phyloP scores from a whole-genome alignment of 192 early-diverging fungal species.

The Mortierella alpina region DNA sequence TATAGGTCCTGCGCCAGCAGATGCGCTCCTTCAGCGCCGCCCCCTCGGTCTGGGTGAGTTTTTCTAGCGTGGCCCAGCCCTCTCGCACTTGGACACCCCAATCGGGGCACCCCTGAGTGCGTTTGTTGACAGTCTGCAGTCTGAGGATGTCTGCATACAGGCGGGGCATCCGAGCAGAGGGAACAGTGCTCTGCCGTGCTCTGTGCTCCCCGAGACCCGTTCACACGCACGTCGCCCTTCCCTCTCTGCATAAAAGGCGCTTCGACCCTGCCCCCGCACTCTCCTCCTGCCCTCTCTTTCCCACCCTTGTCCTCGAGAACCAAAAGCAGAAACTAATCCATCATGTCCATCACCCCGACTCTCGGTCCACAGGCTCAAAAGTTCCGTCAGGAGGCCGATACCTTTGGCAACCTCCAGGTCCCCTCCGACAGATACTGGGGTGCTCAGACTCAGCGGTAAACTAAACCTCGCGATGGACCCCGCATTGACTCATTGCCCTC shows the following conservation, averaged over 20 bases:
- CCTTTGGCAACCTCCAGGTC: slow-evolving; percentile 95
- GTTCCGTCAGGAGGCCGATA: slow-evolving; percentile 84
- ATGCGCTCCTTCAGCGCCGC: slow-evolving; percentile 49
- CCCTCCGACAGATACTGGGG: slow-evolving; percentile 98
- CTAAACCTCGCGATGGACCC: too few relatives aligned
- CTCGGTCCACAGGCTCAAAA: slow-evolving; percentile 63
- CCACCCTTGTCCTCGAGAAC: neutral
- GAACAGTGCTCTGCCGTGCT: neutral
- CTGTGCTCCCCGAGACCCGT: neutral
- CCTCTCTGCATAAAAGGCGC: neutral
- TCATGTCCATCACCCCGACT: slow-evolving; percentile 30
- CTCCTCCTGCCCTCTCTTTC: neutral
- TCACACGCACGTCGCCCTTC: neutral
- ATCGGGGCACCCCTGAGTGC: too few relatives aligned
- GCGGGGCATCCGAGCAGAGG: neutral
- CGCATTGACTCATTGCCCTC: neutral
- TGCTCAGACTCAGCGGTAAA: slow-evolving; percentile 93
- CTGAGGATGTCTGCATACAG: neutral
- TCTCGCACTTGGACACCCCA: too few relatives aligned
- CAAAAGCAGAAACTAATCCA: neutral
- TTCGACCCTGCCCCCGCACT: neutral
- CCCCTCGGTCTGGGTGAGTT: slow-evolving; percentile 51
- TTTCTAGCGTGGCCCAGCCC: too few relatives aligned
- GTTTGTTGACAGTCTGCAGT: neutral
- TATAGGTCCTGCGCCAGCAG: slow-evolving; percentile 52